Percentiles rank a stretch among this genome's conserved stretches.
Conservation (phyloP, 2,329 filamentous ascomycete genomes). For the Coniochaeta pulveracea region DNA sequence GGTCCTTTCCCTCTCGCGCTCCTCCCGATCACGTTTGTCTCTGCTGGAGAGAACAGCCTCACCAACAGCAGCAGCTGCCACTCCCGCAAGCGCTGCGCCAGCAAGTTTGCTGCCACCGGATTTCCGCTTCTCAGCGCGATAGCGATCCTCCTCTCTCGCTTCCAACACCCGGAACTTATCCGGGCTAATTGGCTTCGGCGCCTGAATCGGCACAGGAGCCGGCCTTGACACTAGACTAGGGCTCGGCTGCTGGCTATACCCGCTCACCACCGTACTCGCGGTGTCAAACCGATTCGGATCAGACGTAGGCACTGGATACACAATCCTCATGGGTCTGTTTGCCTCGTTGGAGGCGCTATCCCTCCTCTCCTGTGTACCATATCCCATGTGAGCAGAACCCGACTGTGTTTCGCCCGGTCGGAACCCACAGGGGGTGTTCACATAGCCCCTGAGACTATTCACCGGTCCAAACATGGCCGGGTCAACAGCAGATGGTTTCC, state of each 20-base stretch:
- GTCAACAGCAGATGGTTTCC: slow-evolving; percentile 42
- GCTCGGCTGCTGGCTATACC: slow-evolving; percentile 11
- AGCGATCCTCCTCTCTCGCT: slow-evolving; percentile 16
- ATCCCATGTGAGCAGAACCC: slow-evolving; percentile 8
- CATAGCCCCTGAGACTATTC: slow-evolving; percentile 47
- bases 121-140: slow-evolving; percentile 12
- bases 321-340: slow-evolving; percentile 41
- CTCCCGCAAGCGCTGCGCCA: slow-evolving; percentile 33
- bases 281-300: slow-evolving; percentile 55
- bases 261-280: slow-evolving; percentile 33
- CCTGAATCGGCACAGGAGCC: slow-evolving; percentile 61
- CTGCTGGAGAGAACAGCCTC: slow-evolving; percentile 15
- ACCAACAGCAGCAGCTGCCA: slow-evolving; percentile 28
- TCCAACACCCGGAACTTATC: slow-evolving; percentile 60
- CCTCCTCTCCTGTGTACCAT: no score
- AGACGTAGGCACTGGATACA: slow-evolving; percentile 55
- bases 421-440: slow-evolving; percentile 45
- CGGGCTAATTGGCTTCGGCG: slow-evolving; percentile 69
- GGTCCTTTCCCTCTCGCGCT: slow-evolving; percentile 1
- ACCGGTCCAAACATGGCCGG: slow-evolving; percentile 46
- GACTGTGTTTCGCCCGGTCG: slow-evolving; percentile 16
- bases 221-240: slow-evolving; percentile 34
- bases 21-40: slow-evolving; percentile 16
- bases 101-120: slow-evolving; percentile 28
- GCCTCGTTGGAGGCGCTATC: slow-evolving; percentile 23